Evolutionary conservation across 345 rosid species (phyloP), one percentile per base, ranked within the genome.

Genomic region (Aquilaria malaccensis): DNA sequence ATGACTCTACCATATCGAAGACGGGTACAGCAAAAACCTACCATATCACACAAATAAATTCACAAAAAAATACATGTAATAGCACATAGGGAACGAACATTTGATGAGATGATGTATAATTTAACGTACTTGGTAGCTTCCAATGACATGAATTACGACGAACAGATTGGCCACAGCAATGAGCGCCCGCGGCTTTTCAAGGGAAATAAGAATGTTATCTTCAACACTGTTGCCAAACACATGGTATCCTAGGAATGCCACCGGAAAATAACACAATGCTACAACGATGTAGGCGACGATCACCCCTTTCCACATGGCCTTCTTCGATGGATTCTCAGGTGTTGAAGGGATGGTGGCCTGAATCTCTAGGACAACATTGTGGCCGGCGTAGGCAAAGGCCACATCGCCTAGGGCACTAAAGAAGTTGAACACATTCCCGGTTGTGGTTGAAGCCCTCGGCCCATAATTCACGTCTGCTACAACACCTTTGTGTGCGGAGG

Each of bases 271-370:
- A 64, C 92, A 88, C 50, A 85, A 63, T 3, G 82, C 88, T 48
- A 85, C 85, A 0, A 83, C 71, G 1, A 77, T 53, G 45, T 85
- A 85, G 13, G 88, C 89, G 13, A 82, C 48, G 10, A 79, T 3
- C 0, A 70, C 84, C 2, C 90, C 92, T 64, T 58, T 85, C 90
- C 89, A 83, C 92, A 83, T 85, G 15, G 92, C 86, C 58, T 73
- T 77, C 69, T 82, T 88, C 1, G 90, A 88, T 7, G 95, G 85
- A 10, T 58, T 88, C 57, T 70, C 84, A 0, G 86, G 84, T 2
- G 85, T 76, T 10, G 95, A 88, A 55, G 87, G 87, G 53, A 88
- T 75, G 2, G 85, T 80, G 50, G 95, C 91, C 62, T 85, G 91
- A 50, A 88, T 85, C 80, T 85, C 91, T 73, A 85, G 62, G 6